Evolutionary conservation across 1,284 basidiomycete genomes (phyloP).

Genomic region (Ceratobasidium sp.): DNA sequence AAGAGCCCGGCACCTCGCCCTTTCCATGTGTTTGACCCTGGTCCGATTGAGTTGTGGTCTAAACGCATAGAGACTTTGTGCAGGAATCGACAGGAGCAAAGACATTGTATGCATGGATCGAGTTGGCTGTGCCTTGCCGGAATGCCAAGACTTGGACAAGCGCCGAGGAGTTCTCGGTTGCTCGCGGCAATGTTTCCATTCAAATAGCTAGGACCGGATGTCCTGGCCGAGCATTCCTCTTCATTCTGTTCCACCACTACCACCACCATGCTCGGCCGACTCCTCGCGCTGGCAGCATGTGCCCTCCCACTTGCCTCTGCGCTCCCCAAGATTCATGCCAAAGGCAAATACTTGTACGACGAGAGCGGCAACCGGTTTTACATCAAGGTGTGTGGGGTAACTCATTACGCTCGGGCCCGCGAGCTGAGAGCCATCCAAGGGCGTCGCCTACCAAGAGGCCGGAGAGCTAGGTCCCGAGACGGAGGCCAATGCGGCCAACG

Average conservation of each 20-base stretch:
- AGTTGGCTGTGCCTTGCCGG: slow-evolving; percentile 5
- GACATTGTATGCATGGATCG: not conserved
- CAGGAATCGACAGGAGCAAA: no score
- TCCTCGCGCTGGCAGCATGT: slow-evolving; percentile 24
- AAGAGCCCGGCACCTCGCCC: no score
- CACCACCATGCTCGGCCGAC: slow-evolving; percentile 21
- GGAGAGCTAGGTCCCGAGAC: slow-evolving; percentile 58
- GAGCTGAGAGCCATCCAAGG: slow-evolving; percentile 50
- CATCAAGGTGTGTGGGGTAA: slow-evolving; percentile 64
- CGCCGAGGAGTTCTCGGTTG: not conserved
- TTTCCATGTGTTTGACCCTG: no score
- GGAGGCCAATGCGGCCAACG: slow-evolving; percentile 72
- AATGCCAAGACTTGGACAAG: not conserved
- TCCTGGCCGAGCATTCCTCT: no score
- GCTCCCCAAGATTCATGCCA: slow-evolving; percentile 65
- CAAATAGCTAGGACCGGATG: slow-evolving; percentile 24
- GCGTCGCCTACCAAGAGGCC: slow-evolving; percentile 88
- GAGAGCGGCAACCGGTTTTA: slow-evolving; percentile 80
- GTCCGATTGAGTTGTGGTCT: not conserved
- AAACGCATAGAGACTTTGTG: not conserved
- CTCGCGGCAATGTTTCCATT: not conserved
- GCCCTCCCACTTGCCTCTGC: slow-evolving; percentile 45
- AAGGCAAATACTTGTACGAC: slow-evolving; percentile 80
- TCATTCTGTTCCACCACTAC: no score
- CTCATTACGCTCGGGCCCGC: not conserved